phyloP scores from a whole-genome alignment of 1,284 basidiomycete species.

The Rhodotorula sp. region DNA sequence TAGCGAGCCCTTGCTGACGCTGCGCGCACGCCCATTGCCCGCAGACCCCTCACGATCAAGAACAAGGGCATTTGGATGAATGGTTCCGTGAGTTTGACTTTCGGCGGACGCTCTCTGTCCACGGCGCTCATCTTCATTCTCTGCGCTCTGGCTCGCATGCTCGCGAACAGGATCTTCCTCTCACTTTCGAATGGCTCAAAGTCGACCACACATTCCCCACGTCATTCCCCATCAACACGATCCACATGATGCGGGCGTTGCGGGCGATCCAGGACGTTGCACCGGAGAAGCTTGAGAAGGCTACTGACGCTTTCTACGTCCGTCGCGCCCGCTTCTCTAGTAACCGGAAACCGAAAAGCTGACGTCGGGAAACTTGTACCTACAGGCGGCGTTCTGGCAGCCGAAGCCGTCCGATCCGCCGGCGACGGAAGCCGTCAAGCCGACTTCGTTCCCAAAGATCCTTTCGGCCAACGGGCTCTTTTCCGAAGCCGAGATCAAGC shows the following conservation, averaged over 20 bases:
- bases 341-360: not conserved
- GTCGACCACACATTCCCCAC: slow-evolving; percentile 22
- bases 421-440: slow-evolving; percentile 21
- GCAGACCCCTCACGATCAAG: slow-evolving; percentile 17
- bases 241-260: slow-evolving; percentile 25
- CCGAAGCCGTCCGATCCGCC: not conserved
- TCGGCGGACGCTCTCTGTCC: not conserved
- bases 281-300: slow-evolving; percentile 15
- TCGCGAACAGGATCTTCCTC: slow-evolving; percentile 4
- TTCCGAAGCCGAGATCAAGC: slow-evolving; percentile 20
- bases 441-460: slow-evolving; percentile 8
- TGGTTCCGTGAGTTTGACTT: slow-evolving; percentile 8
- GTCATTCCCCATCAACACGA: slow-evolving; percentile 36
- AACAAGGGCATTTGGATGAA: slow-evolving; percentile 38
- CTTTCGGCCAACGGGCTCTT: slow-evolving; percentile 6
- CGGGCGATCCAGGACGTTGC: slow-evolving; percentile 19
- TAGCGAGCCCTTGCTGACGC: not conserved
- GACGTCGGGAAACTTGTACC: no score
- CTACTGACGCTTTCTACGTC: slow-evolving; percentile 28
- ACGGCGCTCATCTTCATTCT: not conserved
- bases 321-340: not conserved
- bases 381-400: slow-evolving; percentile 30
- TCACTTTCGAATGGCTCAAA: not conserved
- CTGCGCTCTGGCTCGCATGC: no score
- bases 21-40: not conserved